Conservation (phyloP, 805 yeast genomes). For the Saccharomycopsis synnaedendra region DNA sequence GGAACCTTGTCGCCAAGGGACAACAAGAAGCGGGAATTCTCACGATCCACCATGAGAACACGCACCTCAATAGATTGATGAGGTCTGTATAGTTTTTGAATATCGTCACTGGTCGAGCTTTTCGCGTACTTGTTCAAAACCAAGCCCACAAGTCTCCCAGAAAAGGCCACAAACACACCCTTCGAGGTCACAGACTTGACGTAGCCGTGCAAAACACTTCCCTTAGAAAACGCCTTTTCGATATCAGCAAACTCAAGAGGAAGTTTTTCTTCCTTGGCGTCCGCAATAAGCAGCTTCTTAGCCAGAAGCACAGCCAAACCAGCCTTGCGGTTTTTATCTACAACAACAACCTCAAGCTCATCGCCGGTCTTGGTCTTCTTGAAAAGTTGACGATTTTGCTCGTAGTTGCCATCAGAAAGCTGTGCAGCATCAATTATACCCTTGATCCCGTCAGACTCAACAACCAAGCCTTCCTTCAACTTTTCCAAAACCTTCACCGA, state of each 20-base stretch:
- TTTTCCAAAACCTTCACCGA: constrained; percentile 58
- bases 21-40: constrained; percentile 58
- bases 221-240: constrained; percentile 24
- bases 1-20: constrained; percentile 34
- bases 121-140: constrained; percentile 65
- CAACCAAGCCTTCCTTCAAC: constrained; percentile 58
- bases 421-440: constrained; percentile 72
- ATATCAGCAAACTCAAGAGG: constrained; percentile 57
- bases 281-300: constrained; percentile 56
- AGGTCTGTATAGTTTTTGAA: constrained; percentile 40
- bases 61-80: constrained; percentile 65
- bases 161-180: constrained; percentile 80
- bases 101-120: constrained; percentile 39
- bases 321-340: constrained; percentile 54
- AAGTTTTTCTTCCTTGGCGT: constrained; percentile 39
- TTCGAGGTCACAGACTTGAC: constrained; percentile 65
- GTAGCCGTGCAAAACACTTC: constrained; percentile 51
- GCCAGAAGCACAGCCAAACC: constrained; percentile 52
- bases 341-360: constrained; percentile 43
- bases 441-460: constrained; percentile 41
- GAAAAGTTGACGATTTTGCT: constrained; percentile 54
- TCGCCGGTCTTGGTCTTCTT: constrained; percentile 59
- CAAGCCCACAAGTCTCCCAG: constrained; percentile 70
- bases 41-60: constrained; percentile 58
- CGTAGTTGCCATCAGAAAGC: constrained; percentile 63